Percentiles rank a stretch among this genome's conserved stretches.
phyloP scores from a whole-genome alignment of 163 green algal species.

The Volvox carteri region DNA sequence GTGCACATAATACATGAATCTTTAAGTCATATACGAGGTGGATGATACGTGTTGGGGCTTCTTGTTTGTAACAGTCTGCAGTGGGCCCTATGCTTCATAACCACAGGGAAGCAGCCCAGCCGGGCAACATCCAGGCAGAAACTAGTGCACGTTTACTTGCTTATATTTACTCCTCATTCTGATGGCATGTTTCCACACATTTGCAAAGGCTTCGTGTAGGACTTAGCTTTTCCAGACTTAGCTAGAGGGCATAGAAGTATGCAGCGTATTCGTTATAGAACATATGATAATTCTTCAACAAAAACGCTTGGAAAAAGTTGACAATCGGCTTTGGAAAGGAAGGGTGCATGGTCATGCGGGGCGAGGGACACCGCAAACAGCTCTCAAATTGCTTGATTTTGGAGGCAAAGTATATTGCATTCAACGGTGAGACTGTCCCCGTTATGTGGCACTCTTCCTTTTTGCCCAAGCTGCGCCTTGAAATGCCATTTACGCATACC shows the following conservation, averaged over 20 bases:
- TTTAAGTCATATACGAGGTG: no score
- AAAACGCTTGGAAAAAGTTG: background rate
- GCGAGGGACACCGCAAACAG: background rate
- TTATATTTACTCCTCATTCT: background rate
- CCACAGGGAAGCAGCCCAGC: no score
- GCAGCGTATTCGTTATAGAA: background rate
- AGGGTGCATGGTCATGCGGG: conserved; percentile 11
- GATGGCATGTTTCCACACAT: background rate
- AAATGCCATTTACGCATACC: no score
- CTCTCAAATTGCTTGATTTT: background rate
- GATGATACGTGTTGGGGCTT: no score
- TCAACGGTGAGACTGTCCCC: background rate
- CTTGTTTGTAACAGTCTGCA: no score
- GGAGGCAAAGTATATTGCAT: background rate
- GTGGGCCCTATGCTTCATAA: background rate
- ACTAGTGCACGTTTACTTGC: no score
- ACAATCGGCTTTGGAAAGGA: background rate
- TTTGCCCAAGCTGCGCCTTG: no score
- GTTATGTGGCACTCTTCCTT: no score
- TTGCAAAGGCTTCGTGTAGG: background rate
- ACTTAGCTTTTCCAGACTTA: conserved; percentile 2
- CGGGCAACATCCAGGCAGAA: no score
- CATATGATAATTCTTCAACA: background rate
- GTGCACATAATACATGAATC: no score
- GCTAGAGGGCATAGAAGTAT: background rate